Base-by-base conservation (phyloP, 805 yeast genomes). In the Hanseniaspora osmophila region DNA sequence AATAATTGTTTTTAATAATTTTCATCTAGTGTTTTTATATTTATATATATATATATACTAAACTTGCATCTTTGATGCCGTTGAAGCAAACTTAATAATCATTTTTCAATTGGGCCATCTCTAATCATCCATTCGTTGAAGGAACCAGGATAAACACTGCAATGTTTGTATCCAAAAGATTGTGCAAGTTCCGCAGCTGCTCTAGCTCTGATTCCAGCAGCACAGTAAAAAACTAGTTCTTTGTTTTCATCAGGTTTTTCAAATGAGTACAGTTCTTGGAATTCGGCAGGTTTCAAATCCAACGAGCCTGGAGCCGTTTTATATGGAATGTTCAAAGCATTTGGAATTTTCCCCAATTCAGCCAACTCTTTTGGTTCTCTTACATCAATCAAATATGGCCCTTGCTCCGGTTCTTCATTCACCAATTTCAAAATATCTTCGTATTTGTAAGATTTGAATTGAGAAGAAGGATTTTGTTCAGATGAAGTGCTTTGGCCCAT, bases 221-320 rank as follows among this genome's bases (percentile, higher is more conserved):
- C 75, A 65, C 98, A 90, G 66, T 88, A 88, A 65, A 90, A 88
- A 38, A 90, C 74, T 58, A 90, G 69, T 52, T 84, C 84, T 58
- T 82, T 75, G 43, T 77, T 78, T 42, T 67, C 62, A 6, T 65
- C 54, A 2, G 98, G 98, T 67, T 90, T 90, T 12, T 69, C 70
- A 56, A 87, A 79, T 12, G 94, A 90, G 66, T 88, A 86, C 41
- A 75, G 69, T 33, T 82, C 84, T 55, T 77, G 73, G 57, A 92
- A 90, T 52, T 84, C 95, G 45, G 84, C 94, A 6, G 73, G 71
- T 1, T 79, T 64, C 43, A 90, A 73, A 42, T 84, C 86, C 49
- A 90, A 70, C 0, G 97, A 97, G 17, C 95, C 95, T 0, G 97
- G 97, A 11, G 88, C 75, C 4, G 92, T 77, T 58, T 86, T 86